These are phyloP conservation scores for Prunella vulgaris DNA, from an alignment of 257 asterid species.

Conservation along the genomic window DNA sequence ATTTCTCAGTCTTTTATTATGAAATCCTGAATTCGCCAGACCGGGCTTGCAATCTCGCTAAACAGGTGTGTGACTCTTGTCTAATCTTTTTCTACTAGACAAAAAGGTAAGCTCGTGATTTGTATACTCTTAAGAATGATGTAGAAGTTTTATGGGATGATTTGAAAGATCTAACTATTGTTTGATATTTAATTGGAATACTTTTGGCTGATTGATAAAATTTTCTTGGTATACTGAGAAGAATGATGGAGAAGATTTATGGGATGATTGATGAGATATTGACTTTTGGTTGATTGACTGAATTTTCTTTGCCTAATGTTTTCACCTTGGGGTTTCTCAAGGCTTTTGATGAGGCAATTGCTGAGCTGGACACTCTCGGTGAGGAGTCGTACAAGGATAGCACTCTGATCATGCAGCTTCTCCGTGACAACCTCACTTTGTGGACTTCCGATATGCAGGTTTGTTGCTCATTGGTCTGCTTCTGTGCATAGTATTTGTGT, in stretches of 20 bases:
- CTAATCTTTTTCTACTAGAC: not conserved
- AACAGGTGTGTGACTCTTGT: constrained; percentile 48
- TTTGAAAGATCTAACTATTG: not conserved
- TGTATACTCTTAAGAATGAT: not conserved
- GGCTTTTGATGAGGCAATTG: constrained; percentile 95
- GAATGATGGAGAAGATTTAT: not conserved
- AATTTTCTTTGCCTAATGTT: constrained; percentile 2
- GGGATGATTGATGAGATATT: not conserved
- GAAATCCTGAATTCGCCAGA: constrained; percentile 85
- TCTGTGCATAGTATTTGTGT: too few relatives aligned
- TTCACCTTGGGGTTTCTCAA: constrained; percentile 3
- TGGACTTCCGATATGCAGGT: constrained; percentile 98
- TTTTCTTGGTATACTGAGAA: not conserved
- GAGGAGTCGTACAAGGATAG: constrained; percentile 96
- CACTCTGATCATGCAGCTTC: constrained; percentile 95
- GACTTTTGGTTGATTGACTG: not conserved
- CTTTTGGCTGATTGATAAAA: not conserved
- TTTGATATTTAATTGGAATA: not conserved
- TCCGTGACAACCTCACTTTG: constrained; percentile 86
- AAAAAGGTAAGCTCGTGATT: not conserved
- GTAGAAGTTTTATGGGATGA: not conserved
- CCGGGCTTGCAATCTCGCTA: constrained; percentile 82
- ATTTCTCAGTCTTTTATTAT: constrained; percentile 82
- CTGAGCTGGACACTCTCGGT: constrained; percentile 89
- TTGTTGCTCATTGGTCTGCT: not conserved